Base-by-base conservation (phyloP, 176 grass and related monocot species). In the Aegilops longissima region DNA sequence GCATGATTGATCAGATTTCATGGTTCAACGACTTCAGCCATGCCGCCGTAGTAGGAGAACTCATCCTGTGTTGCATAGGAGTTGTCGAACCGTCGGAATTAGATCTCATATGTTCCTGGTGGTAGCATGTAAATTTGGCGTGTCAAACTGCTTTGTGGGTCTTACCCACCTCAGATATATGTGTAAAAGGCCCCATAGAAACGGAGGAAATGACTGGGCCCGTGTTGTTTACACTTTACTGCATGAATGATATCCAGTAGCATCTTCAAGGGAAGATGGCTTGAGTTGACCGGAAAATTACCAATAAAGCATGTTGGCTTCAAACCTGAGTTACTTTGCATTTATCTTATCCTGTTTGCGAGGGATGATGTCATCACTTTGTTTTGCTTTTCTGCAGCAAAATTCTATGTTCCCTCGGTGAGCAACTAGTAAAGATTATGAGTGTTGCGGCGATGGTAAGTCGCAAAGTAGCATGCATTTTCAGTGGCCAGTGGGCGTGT, bases 51-150 rank as follows among this genome's bases (percentile, higher is more conserved):
- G 78, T 38, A 38, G 5, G 81, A 70, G 52, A 38, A 20, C 65
- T 72, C n/a, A 13, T 64, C 51, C 20, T 72, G 21, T 77, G 61
- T 38, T 38, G 8, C 42, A 45, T 30, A 77, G 62, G 29, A 88
- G 62, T 76, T 61, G 73, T 70, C 13, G 49, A 54, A 59, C 25
- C 54, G 12, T 88, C 12, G 38, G 40, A 80, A 35, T 21, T 62
- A n/a, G 51, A 21, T 70, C 36, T 54, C 70, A 13, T 59, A 21
- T 51, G 77, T 79, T 68, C 14, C 42, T 20, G 34, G 77, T 76
- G 56, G 52, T 61, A 54, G 64, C 84, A 79, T 90, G 89, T 83
- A 86, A 71, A 87, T 66, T 65, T 79, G 21, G 66, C 63, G 30
- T 38, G 33, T 58, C 70, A 12, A 86, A 82, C 5, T 6, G 17